Evolutionary conservation across 2,329 filamentous ascomycete genomes (phyloP), one percentile per base, ranked within the genome.

Genomic region (Verticillium isaacii): DNA sequence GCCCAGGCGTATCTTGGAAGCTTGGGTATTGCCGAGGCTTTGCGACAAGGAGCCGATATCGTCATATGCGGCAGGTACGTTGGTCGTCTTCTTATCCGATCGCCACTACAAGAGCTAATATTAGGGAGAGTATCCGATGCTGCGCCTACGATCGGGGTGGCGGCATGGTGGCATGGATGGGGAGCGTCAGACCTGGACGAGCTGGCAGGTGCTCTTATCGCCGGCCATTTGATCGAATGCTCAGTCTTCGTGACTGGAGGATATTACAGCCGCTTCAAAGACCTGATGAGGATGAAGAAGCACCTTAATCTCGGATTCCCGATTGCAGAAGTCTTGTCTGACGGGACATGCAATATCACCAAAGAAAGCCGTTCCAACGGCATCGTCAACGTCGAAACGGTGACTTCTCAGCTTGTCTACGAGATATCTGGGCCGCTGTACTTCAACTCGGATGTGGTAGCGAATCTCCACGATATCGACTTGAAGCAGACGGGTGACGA

Each of bases 111-210:
- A 29, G 29, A 29, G 29, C 39, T 45, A 19, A 52, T 9, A 4
- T 6, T 5, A 9, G 19, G 9, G 11, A 52, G 81, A 5, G 78
- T 79, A 0, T 75, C 79, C 0, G 80, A 82, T 65, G 81, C 81
- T 0, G 78, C 77, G 3, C 82, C 81, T 0, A 82, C 84, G 0
- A 84, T 86, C 60, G 84, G 80, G 0, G 82, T 82, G 0, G 83
- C 84, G 0, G 80, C 78, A 68, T 86, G 77, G 73, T 87, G 83
- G 78, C 77, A 86, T 61, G 72, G 74, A 2, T 87, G 83, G 84
- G 63, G 80, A 32, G 75, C 77, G 29, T 75, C 72, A 0, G 75
- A 80, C 34, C 84, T 78, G 15, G 79, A 86, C 62, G 66, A 75
- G 34, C 73, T 86, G 5, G 84, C 83, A 0, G 80, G 80, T 0